Base-by-base conservation (phyloP, 805 yeast genomes). In the Ogataea pilisensis region DNA sequence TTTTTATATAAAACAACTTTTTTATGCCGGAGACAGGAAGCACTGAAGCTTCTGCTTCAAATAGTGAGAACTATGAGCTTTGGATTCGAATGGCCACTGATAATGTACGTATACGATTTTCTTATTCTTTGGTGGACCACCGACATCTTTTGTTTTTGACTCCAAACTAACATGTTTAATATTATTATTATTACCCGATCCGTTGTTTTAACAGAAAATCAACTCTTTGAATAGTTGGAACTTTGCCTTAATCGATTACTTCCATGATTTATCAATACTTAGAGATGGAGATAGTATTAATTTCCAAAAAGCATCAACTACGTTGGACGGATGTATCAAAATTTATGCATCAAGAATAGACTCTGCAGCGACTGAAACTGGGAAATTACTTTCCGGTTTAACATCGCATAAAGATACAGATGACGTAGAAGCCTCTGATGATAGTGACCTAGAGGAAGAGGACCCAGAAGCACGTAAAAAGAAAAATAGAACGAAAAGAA, bases 251-350 rank as follows among this genome's bases (percentile, higher is more conserved):
- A 90, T 90, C 54, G 97, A 90, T 61, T 90, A 89, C 61, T 90
- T 90, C 58, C 85, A 89, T 55, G 95, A 87, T 54, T 69, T 88
- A 63, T 75, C 85, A 21, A 74, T 87, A 22, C 69, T 86, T 34
- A 74, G 77, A 50, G 95, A 83, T 39, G 83, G 88, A 5, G 88
- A 83, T 41, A 73, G 79, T 31, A 85, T 90, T 53, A 88, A 89
- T 60, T 90, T 91, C 60, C 96, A 87, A 59, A 78, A 82, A 50
- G 98, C 97, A 0, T 80, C 93, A 0, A 88, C 95, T 3, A 87
- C 97, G 1, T 67, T 91, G 18, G 97, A 90, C 55, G 97, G 97
- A 0, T 90, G 97, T 68, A 91, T 90, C 26, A 89, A 89, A 65
- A 87, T 91, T 39, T 91, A 91, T 58, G 78, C 90, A 11, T 85